These are phyloP conservation scores for Fusarium multiceps DNA, from an alignment of 2,329 filamentous ascomycete species.

Conservation along the genomic window DNA sequence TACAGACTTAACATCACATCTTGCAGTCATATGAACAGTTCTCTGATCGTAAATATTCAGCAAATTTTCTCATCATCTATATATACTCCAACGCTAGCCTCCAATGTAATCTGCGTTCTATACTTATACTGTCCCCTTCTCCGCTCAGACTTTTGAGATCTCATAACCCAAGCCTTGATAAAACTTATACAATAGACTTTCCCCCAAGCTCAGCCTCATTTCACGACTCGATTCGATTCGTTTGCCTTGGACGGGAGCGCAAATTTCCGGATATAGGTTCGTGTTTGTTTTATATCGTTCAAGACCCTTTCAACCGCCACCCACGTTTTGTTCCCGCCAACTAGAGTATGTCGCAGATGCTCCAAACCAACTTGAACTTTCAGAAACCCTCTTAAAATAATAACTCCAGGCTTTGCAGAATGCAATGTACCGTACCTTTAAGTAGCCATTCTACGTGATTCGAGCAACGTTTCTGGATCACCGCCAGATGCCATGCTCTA, in stretches of 20 bases:
- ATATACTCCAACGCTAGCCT: slow-evolving; percentile 14
- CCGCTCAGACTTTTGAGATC: background rate
- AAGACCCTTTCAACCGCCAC: slow-evolving; percentile 16
- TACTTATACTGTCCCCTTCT: background rate
- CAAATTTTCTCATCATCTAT: slow-evolving; percentile 18
- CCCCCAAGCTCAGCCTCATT: background rate
- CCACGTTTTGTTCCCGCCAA: slow-evolving; percentile 38
- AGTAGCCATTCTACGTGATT: slow-evolving; percentile 43
- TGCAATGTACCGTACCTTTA: slow-evolving; percentile 42
- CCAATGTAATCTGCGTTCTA: slow-evolving; percentile 11
- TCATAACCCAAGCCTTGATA: background rate
- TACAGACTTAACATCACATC: background rate
- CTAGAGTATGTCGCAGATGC: slow-evolving; percentile 38
- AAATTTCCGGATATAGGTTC: slow-evolving; percentile 27
- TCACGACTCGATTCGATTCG: background rate
- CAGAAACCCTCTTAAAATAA: slow-evolving; percentile 30
- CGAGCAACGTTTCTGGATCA: slow-evolving; percentile 27
- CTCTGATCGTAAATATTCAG: background rate
- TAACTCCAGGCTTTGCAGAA: slow-evolving; percentile 46
- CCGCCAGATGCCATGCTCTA: slow-evolving; percentile 3
- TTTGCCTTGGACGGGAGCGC: slow-evolving; percentile 1
- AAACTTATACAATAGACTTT: background rate
- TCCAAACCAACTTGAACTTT: slow-evolving; percentile 37
- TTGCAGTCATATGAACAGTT: background rate
- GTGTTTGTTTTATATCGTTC: slow-evolving; percentile 34